These are phyloP conservation scores for Aspergillus nanangensis DNA, from an alignment of 495 filamentous ascomycete species.

Conservation along the genomic window DNA sequence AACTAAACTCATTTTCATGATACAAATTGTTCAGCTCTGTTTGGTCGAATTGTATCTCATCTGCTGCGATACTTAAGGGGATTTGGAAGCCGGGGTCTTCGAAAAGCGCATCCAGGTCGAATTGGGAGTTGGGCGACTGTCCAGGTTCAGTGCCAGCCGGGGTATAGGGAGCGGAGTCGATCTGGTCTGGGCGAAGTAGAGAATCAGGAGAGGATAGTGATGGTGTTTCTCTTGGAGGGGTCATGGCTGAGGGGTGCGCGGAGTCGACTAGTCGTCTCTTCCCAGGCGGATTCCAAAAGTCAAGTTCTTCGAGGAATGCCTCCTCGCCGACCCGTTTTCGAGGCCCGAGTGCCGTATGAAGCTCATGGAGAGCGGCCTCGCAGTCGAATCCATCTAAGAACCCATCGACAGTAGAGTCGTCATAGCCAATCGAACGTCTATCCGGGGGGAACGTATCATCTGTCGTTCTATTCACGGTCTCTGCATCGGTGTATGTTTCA, in stretches of 20 bases:
- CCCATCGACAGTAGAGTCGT: conserved; percentile 1
- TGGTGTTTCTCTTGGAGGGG: conserved; percentile 16
- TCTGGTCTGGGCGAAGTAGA: conserved; percentile 9
- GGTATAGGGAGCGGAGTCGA: conserved; percentile 12
- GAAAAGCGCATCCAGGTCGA: conserved; percentile 19
- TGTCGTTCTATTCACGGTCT: not conserved
- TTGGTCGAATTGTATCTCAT: conserved; percentile 1
- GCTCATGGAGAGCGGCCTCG: conserved; percentile 13
- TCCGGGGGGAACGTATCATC: not conserved
- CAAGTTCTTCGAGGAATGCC: conserved; percentile 15
- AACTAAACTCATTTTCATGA: no score
- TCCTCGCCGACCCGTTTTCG: conserved; percentile 20
- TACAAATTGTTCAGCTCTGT: no score
- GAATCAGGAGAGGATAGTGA: conserved; percentile 19
- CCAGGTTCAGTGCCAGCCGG: conserved; percentile 10
- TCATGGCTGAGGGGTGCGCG: not conserved
- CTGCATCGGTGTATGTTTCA: conserved; percentile 1
- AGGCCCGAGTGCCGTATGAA: conserved; percentile 14
- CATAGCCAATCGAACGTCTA: not conserved
- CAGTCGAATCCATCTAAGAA: conserved; percentile 18
- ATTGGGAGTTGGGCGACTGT: conserved; percentile 15
- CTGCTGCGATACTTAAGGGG: conserved; percentile 1
- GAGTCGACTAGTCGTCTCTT: conserved; percentile 16
- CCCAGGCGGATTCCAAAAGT: conserved; percentile 7
- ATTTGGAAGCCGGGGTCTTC: conserved; percentile 11